These are phyloP conservation scores for Prunus davidiana DNA, from an alignment of 306 rosid genomes.

Conservation along the genomic window DNA sequence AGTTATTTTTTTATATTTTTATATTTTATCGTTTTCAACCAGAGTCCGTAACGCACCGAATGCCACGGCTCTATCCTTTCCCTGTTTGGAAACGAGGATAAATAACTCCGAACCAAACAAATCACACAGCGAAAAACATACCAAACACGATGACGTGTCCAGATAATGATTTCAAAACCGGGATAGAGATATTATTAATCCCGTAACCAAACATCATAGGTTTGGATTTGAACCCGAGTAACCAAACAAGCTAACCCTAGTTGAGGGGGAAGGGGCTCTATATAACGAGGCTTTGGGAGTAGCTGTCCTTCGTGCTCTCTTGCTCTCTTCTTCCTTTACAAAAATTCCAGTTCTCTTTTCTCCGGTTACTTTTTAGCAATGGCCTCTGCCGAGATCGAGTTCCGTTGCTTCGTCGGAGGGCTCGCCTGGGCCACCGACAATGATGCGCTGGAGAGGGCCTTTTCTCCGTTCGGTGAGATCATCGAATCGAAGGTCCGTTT, in stretches of 20 bases:
- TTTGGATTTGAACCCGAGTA: not conserved
- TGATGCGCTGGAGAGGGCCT: constrained; percentile 54
- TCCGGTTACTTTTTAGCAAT: constrained; percentile 1
- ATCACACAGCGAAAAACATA: not conserved
- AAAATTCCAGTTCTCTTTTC: not conserved
- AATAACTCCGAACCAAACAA: not conserved
- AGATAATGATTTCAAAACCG: not conserved
- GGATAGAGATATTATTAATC: not conserved
- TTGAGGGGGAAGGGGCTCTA: constrained; percentile 25
- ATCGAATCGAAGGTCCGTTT: constrained; percentile 97
- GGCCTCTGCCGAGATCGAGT: constrained; percentile 74
- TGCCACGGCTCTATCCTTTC: not conserved
- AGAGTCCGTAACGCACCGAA: not conserved
- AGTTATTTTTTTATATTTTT: too few species aligned
- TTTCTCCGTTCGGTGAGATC: constrained; percentile 57
- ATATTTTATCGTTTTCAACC: not conserved
- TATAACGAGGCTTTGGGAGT: constrained; percentile 12
- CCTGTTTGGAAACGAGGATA: not conserved
- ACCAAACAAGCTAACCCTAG: constrained; percentile 40
- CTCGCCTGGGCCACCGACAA: constrained; percentile 94
- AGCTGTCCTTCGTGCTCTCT: not conserved
- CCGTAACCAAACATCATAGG: constrained; percentile 22
- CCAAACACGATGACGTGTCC: not conserved
- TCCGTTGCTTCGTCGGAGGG: constrained; percentile 91
- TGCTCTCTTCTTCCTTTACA: not conserved